Base-by-base conservation (phyloP, 768 basidiomycete genomes). In the Obba rivulosa region DNA sequence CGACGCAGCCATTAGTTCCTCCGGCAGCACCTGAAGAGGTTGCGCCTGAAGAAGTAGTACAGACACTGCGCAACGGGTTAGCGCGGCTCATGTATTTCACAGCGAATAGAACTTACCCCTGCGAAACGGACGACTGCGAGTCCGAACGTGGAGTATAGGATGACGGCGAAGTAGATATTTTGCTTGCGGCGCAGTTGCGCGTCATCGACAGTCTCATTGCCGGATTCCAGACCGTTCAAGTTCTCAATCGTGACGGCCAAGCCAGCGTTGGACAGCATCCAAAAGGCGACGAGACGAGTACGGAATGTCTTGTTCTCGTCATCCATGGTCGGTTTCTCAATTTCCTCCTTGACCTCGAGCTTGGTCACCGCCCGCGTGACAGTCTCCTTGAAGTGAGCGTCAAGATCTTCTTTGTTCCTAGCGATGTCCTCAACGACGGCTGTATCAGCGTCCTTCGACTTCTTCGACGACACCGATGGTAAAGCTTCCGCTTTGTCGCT, bases 281-380 rank as follows among this genome's bases (percentile, higher is more conserved):
- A 92, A 46, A 77, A 71, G 11, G 85, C 80, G 37, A 92, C 89
- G 20, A 93, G 74, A 42, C 91, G 84, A 2, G 92, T 93, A 49
- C 91, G 81, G 85, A 94, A 94, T 11, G 92, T 93, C 70, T 83
- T 87, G 72, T 93, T 93, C 66, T 84, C 74, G 60, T 94, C 91
- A 62, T 94, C 91, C 76, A 85, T 74, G 1, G 80, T 92, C 3
- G 91, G 91, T 62, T 85, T 87, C 66, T 91, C 88, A 2, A 74
- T 45, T 0, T 60, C 80, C 47, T 91, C 87, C 53, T 81, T 80
- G 34, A 72, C 71, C 13, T 80, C 73, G 48, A 85, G 56, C 65
- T 88, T 87, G 38, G 87, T 86, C 50, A 93, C 77, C 0, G 91
- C 92, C 36, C 92, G 86, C 1, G 80, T 84, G 4, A 93, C 92